Percentiles rank a stretch among this genome's conserved stretches.
phyloP scores from a whole-genome alignment of 75 land plant species.

The Gnetum montanum region DNA sequence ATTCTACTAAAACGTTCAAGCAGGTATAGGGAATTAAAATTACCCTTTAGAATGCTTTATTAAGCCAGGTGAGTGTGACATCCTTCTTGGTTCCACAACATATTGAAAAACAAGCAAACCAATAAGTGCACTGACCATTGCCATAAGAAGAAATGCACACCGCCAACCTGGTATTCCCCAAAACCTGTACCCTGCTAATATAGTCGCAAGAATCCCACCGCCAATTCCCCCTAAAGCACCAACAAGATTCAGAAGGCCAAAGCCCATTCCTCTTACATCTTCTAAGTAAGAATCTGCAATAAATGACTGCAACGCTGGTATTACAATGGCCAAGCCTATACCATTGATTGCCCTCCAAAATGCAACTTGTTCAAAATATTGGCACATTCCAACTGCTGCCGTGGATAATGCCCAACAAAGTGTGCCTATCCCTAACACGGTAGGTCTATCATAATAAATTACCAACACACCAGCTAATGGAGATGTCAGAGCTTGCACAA shows the following conservation, averaged over 20 bases:
- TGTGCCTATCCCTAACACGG: slow-evolving; percentile 86
- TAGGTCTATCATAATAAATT: slow-evolving; percentile 73
- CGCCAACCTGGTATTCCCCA: slow-evolving; percentile 94
- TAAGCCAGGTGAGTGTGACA: neutral
- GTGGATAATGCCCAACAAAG: slow-evolving; percentile 94
- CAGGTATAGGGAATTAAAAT: neutral
- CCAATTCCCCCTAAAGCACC: slow-evolving; percentile 87
- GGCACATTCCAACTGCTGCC: slow-evolving; percentile 80
- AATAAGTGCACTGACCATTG: slow-evolving; percentile 57
- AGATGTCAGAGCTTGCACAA: slow-evolving; percentile 81
- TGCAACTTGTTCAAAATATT: slow-evolving; percentile 57
- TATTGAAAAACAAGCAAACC: slow-evolving; percentile 65
- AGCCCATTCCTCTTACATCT: slow-evolving; percentile 74
- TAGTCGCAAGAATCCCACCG: slow-evolving; percentile 80
- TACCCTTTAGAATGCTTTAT: neutral
- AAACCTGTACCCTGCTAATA: slow-evolving; percentile 74
- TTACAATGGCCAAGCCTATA: slow-evolving; percentile 94
- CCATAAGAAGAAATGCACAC: slow-evolving; percentile 78
- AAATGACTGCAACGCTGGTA: slow-evolving; percentile 92
- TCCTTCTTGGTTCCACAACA: slow-evolving; percentile 72
- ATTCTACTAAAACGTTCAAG: too few species aligned
- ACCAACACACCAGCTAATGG: slow-evolving; percentile 90
- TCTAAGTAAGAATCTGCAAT: slow-evolving; percentile 87
- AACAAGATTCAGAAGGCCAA: slow-evolving; percentile 79
- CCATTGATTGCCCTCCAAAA: slow-evolving; percentile 93